Evolutionary conservation across 805 yeast species (phyloP).

Genomic region (Barnettozyma salicaria): DNA sequence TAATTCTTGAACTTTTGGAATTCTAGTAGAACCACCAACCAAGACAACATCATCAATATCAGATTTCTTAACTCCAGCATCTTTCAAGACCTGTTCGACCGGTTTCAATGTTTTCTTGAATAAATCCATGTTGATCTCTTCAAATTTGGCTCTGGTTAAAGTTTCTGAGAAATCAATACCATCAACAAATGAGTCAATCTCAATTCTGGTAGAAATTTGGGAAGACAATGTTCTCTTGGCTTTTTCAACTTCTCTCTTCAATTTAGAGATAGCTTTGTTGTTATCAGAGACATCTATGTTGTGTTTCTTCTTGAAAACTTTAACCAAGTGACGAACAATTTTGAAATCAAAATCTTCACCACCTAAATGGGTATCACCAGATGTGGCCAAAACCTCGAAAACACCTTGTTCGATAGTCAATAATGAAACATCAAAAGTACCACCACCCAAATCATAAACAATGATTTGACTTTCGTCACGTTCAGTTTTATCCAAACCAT

Average conservation of each 20-base stretch:
- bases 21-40: conserved; percentile 99
- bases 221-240: conserved; percentile 95
- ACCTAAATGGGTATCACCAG: conserved; percentile 96
- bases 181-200: conserved; percentile 90
- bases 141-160: conserved; percentile 95
- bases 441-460: conserved; percentile 96
- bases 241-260: conserved; percentile 96
- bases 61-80: conserved; percentile 79
- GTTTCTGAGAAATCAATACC: conserved; percentile 96
- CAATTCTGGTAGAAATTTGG: conserved; percentile 92
- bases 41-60: conserved; percentile 92
- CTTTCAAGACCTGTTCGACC: conserved; percentile 92
- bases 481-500: conserved; percentile 79
- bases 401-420: conserved; percentile 87
- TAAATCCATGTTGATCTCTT: conserved; percentile 87
- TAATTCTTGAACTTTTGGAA: conserved; percentile 95
- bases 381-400: conserved; percentile 87
- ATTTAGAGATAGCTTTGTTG: conserved; percentile 83
- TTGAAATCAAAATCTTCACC: conserved; percentile 95
- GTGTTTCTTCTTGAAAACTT: conserved; percentile 88
- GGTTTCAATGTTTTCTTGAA: conserved; percentile 95
- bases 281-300: conserved; percentile 75
- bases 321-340: conserved; percentile 80
- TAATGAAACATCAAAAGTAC: conserved; percentile 90
- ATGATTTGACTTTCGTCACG: conserved; percentile 78